These are phyloP conservation scores for Colletotrichum caudatum DNA, from an alignment of 2,329 filamentous ascomycete genomes.

Conservation along the genomic window DNA sequence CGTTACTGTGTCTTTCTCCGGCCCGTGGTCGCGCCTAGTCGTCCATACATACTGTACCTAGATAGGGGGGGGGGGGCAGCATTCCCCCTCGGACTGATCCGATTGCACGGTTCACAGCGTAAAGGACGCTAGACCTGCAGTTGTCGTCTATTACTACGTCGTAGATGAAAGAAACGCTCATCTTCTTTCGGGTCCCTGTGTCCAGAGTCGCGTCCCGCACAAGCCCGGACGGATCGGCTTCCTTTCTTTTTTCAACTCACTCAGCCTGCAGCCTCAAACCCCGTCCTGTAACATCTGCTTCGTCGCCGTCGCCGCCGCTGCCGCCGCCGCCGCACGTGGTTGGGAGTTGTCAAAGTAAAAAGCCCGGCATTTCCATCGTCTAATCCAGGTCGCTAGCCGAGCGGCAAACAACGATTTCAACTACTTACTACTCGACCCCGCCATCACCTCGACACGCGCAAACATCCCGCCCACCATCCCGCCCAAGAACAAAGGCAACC, in stretches of 20 bases:
- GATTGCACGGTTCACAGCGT: neutral
- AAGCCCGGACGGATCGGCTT: neutral
- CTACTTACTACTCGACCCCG: neutral
- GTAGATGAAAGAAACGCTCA: neutral
- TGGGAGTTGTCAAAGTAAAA: slow-evolving; percentile 7
- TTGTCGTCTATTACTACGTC: too few species aligned
- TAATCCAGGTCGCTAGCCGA: neutral
- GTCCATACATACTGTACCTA: too few species aligned
- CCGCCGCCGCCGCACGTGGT: neutral
- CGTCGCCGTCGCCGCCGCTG: slow-evolving; percentile 9
- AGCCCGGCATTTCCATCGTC: neutral
- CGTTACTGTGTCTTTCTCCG: neutral
- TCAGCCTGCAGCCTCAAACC: slow-evolving; percentile 19
- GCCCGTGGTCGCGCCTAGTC: slow-evolving; percentile 11
- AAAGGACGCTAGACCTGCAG: slow-evolving; percentile 3
- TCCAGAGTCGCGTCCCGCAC: neutral
- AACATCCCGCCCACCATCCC: neutral
- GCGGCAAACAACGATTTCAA: neutral
- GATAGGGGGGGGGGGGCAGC: too few species aligned
- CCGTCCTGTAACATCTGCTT: slow-evolving; percentile 25
- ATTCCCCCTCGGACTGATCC: neutral
- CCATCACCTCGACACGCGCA: neutral
- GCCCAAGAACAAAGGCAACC: neutral
- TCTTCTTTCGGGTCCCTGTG: neutral
- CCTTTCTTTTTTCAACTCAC: too few species aligned